Evolutionary conservation across 169 alveolate species (phyloP).

Genomic region (Plasmodium vivax): DNA sequence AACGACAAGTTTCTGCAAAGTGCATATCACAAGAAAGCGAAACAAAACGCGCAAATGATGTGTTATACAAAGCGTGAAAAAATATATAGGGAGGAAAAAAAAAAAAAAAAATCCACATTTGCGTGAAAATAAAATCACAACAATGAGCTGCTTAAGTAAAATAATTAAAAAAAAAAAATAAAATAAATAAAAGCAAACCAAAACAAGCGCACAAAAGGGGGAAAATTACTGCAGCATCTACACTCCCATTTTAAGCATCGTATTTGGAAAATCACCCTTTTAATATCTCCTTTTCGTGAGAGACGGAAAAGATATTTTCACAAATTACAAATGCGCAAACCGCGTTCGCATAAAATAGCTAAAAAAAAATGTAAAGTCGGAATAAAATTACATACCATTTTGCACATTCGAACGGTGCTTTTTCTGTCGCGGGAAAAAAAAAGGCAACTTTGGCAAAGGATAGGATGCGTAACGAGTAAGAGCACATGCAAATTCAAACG

Average conservation of each 20-base stretch:
- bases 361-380: background rate
- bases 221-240: background rate
- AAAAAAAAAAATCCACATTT: background rate
- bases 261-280: background rate
- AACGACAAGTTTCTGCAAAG: background rate
- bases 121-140: background rate
- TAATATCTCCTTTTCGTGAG: background rate
- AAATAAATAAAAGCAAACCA: background rate
- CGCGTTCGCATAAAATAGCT: background rate
- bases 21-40: background rate
- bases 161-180: too few species aligned
- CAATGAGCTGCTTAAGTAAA: background rate
- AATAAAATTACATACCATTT: background rate
- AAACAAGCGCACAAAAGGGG: background rate
- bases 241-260: background rate
- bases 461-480: background rate
- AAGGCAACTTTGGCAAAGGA: background rate
- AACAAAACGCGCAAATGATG: background rate
- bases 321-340: background rate
- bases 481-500: background rate
- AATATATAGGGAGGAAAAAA: background rate
- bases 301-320: background rate
- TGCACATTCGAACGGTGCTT: background rate
- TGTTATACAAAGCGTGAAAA: background rate
- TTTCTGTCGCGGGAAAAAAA: background rate